Base-by-base conservation (phyloP, 345 rosid species). In the Eutrema heterophyllum region DNA sequence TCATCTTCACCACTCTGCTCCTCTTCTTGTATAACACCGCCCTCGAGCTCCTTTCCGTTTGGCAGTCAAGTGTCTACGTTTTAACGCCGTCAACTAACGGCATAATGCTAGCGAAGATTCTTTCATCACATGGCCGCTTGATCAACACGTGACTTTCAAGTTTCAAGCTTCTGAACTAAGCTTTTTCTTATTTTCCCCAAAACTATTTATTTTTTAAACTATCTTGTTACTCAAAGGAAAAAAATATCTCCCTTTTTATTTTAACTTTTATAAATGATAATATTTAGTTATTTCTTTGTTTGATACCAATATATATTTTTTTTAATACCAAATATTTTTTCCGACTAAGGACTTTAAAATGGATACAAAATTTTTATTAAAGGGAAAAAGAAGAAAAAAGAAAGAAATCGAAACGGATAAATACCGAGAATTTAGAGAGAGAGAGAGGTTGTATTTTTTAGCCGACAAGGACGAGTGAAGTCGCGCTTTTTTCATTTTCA, bases 401-500 rank as follows among this genome's bases (percentile, higher is more conserved):
- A 50, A 11, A 38, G 9, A 44, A 44, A 55, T 64, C 13, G 7
- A 45, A 74, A 48, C 0, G 45, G 72, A 74, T 63, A 63, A 62
- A 14, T 62, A 43, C 6, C 32, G 2, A 21, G 5, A 52, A 50
- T 16, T 13, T 45, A n/a, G 10, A 30, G 52, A 57, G 6, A 43
- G 5, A 63, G 13, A 73, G 56, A 12, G 7, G 6, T 59, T 29
- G 26, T 57, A 11, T 24, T 7, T 46, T 68, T 58, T 39, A 67
- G 68, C 49, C 44, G 79, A 75, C 73, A 75, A 67, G 59, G 73
- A 75, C 73, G 63, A 68, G 56, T 58, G 55, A 75, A 21, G 15
- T 68, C 68, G 49, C 43, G 6, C 54, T 41, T 33, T 68, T 24
- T 51, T 13, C 3, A 2, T 46, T 67, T 65, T 38, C 4, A 2